Evolutionary conservation across 225 moss, liverwort and hornwort species (phyloP), one percentile per base, ranked within the genome.

Genomic region (Bryoerythrophyllum caledonicum): DNA sequence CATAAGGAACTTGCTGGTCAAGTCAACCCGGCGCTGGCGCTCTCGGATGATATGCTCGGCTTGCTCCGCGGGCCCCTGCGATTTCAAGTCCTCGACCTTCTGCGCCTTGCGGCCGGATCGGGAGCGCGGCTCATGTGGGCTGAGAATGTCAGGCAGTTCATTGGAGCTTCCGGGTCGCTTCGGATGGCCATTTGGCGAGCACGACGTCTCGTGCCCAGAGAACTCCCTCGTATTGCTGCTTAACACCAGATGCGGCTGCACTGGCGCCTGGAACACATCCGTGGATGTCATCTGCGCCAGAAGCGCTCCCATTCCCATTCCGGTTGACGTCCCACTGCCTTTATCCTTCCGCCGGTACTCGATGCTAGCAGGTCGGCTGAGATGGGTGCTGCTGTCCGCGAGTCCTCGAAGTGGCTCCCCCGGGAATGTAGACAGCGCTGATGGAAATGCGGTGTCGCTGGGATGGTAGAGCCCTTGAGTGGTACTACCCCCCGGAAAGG

Each of bases 1-100:
- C 19, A 67, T 74, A 35, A 74, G 60, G 19, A 70, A 77, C 53
- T 77, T 77, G 52, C 40, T 77, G 49, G 52, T 77, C 77, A 77
- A 70, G 52, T 77, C 77, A 20, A 62, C 77, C 8, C 77, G 38
- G 8, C 77, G 68, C 58, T 70, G 77, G 11, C 77, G 77, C 53
- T 77, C 77, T 62, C 70, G 61, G 48, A 68, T 52, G 53, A 70
- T 63, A 21, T 77, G 77, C 41, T 70, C 77, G 26, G 77, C 68
- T 60, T 70, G 77, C 38, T 77, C 77, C n/a, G 20, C 32, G n/a
- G 59, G 67, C 19, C 64, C 64, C 44, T 71, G 70, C 8, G 27
- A 19, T 14, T 56, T 35, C 51, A 32, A 7, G n/a, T 63, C 71
- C 53, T 62, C 54, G 28, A 6, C 14, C 43, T 71, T 71, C 0